A percentile compares a stretch with the other conserved stretches of the same genome.
These are phyloP conservation scores for Tripterygium wilfordii DNA, from an alignment of 177 flowering plant genomes.

Conservation along the genomic window DNA sequence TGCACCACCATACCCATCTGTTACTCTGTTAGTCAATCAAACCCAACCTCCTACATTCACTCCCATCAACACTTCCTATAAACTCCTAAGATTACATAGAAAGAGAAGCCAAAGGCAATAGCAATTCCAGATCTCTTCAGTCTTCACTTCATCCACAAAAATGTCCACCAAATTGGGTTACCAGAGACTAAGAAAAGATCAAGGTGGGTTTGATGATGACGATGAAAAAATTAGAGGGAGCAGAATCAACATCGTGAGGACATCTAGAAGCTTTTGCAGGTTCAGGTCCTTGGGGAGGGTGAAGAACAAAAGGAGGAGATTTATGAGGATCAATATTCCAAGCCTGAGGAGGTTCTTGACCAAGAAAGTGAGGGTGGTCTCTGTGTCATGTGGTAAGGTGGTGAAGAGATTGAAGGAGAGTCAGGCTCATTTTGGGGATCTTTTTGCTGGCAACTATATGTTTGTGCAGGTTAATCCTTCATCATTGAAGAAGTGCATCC, in stretches of 20 bases:
- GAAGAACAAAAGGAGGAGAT: conserved; percentile 23
- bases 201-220: conserved; percentile 17
- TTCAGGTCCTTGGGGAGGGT: conserved; percentile 23
- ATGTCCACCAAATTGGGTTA: no score
- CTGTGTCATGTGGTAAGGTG: conserved; percentile 24
- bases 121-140: no score
- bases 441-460: conserved; percentile 64
- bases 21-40: no score
- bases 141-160: no score
- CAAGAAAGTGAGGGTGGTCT: conserved; percentile 22
- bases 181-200: conserved; percentile 22
- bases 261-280: conserved; percentile 30
- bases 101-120: no score
- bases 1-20: no score
- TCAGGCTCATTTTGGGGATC: conserved; percentile 48
- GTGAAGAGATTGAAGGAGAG: conserved; percentile 51
- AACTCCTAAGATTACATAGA: no score
- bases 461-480: conserved; percentile 53
- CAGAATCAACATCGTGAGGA: conserved; percentile 11
- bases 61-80: no score
- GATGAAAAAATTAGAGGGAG: conserved; percentile 4
- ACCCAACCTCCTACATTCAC: no score
- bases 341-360: conserved; percentile 37
- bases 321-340: conserved; percentile 34
- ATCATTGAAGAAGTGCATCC: conserved; percentile 29